These are phyloP conservation scores for Globisporangium paroecandrum DNA, from an alignment of 352 stramenopile genomes.

Conservation along the genomic window DNA sequence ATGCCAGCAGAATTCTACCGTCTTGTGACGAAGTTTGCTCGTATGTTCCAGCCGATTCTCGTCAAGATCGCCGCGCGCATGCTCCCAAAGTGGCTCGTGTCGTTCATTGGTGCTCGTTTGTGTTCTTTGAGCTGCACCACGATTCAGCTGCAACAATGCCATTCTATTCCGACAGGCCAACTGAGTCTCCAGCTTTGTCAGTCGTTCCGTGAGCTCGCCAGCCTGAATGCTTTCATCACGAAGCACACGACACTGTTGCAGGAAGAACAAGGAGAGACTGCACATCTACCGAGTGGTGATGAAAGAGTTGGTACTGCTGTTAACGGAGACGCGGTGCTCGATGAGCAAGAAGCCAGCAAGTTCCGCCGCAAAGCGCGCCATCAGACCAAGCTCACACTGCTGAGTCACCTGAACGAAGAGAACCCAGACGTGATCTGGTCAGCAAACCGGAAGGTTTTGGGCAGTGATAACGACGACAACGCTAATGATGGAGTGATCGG, in stretches of 20 bases:
- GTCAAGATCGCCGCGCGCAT: background rate
- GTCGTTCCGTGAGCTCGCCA: constrained; percentile 21
- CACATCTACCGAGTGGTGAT: background rate
- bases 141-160: background rate
- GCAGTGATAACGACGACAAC: background rate
- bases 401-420: constrained; percentile 40
- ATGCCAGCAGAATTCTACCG: background rate
- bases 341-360: constrained; percentile 28
- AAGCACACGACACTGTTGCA: constrained; percentile 12
- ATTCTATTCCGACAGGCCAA: background rate
- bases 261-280: constrained; percentile 1
- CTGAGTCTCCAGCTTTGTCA: constrained; percentile 16
- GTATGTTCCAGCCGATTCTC: background rate
- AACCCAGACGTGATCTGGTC: constrained; percentile 52
- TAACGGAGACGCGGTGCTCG: constrained; percentile 26
- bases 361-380: constrained; percentile 63
- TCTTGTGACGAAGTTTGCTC: constrained; percentile 1
- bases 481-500: background rate
- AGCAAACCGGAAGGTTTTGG: constrained; percentile 25
- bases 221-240: constrained; percentile 31
- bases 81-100: constrained; percentile 2
- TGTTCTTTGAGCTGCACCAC: background rate
- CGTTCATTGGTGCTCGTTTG: constrained; percentile 5
- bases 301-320: background rate
- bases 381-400: constrained; percentile 50